Conservation (phyloP, 23 red algal species). For the Gracilaria caudata region DNA sequence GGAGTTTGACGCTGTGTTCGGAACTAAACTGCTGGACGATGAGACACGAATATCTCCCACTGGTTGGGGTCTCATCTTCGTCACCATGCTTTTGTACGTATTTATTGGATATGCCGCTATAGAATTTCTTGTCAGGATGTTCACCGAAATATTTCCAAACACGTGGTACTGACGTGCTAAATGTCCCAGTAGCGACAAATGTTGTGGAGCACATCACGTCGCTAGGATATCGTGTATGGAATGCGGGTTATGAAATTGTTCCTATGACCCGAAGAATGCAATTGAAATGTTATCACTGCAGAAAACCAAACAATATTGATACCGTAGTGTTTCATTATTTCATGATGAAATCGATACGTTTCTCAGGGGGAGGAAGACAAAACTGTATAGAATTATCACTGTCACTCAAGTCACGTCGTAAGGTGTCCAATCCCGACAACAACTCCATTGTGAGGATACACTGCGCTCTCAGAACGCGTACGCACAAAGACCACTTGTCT, state of each 20-base stretch:
- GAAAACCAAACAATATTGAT: too few species aligned
- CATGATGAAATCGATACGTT: background rate
- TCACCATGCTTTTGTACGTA: slow-evolving; percentile 33
- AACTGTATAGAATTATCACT: background rate
- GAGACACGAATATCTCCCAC: slow-evolving; percentile 16
- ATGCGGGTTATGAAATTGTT: too few species aligned
- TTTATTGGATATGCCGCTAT: slow-evolving; percentile 34
- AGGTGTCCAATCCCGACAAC: background rate
- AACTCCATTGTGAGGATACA: background rate
- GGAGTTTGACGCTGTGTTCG: slow-evolving; percentile 55
- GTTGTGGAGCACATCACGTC: background rate
- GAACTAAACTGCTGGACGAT: slow-evolving; percentile 39
- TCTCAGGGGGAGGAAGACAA: background rate
- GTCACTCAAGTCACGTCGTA: background rate
- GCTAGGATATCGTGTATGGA: background rate
- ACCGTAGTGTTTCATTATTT: background rate
- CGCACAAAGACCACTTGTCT: too few species aligned
- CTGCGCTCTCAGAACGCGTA: too few species aligned
- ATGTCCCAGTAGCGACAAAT: background rate
- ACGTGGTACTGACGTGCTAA: background rate
- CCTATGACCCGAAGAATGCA: too few species aligned
- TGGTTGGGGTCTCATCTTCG: slow-evolving; percentile 27
- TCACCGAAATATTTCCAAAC: background rate
- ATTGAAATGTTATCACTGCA: too few species aligned
- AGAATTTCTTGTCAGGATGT: slow-evolving; percentile 12